Conservation (phyloP, 768 basidiomycete genomes). For the Clavaria fumosa region DNA sequence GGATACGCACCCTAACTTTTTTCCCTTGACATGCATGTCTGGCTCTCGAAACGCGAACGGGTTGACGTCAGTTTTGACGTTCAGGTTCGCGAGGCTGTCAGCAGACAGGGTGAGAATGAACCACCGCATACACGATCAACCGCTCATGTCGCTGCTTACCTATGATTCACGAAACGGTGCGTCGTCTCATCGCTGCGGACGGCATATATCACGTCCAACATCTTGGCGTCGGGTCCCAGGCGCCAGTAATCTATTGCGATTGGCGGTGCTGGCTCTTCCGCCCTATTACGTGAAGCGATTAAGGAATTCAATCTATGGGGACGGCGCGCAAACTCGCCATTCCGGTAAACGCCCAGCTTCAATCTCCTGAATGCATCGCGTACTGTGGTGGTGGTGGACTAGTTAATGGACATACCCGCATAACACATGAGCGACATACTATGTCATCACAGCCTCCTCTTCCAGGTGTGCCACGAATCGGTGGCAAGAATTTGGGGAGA, state of each 20-base stretch:
- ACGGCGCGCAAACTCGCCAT: constrained; percentile 31
- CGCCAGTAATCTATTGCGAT: constrained; percentile 97
- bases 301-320: constrained; percentile 3
- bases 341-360: constrained; percentile 68
- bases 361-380: constrained; percentile 70
- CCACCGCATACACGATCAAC: too few relatives aligned
- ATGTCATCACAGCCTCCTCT: constrained; percentile 90
- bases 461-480: constrained; percentile 88
- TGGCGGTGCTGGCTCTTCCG: constrained; percentile 56
- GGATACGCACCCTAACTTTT: constrained; percentile 44
- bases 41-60: constrained; percentile 85
- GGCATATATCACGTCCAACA: constrained; percentile 82
- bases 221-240: constrained; percentile 48
- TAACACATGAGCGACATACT: constrained; percentile 34
- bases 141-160: too few relatives aligned
- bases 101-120: too few relatives aligned
- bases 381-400: constrained; percentile 26
- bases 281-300: constrained; percentile 25
- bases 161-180: constrained; percentile 95
- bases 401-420: neutral
- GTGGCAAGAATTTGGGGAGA: constrained; percentile 65
- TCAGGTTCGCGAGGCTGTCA: constrained; percentile 78
- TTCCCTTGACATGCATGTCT: constrained; percentile 72
- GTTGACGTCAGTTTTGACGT: constrained; percentile 65
- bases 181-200: constrained; percentile 89